Evolutionary conservation across 2,329 filamentous ascomycete species (phyloP).

Genomic region (Xylariales sp.): DNA sequence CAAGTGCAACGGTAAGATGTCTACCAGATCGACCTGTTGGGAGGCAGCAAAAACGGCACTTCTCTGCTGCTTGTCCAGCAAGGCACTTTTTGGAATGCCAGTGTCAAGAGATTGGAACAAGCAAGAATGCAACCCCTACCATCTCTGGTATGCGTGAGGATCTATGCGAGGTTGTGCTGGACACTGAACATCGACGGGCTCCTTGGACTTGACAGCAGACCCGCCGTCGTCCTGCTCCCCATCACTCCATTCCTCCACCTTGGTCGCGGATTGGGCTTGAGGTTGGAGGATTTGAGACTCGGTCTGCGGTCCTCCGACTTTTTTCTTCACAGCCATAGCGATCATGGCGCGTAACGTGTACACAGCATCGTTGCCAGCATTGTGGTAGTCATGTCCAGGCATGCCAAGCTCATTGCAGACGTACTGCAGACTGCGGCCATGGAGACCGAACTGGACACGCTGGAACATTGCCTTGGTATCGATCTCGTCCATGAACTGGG

Average conservation of each 20-base stretch:
- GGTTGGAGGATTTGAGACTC: constrained; percentile 1
- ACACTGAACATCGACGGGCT: no score
- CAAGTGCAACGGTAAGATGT: no score
- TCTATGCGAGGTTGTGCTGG: no score
- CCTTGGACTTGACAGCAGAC: constrained; percentile 11
- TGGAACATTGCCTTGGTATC: constrained; percentile 74
- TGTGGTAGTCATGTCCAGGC: constrained; percentile 65
- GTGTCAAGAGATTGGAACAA: no score
- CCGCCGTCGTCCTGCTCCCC: constrained; percentile 27
- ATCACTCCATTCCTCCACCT: constrained; percentile 26
- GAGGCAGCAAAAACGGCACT: no score
- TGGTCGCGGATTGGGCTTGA: background rate
- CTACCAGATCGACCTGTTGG: no score
- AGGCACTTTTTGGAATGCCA: no score
- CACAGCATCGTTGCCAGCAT: constrained; percentile 80
- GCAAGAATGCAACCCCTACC: no score
- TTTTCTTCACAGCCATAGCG: constrained; percentile 45
- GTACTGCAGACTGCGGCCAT: constrained; percentile 51
- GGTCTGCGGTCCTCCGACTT: constrained; percentile 9
- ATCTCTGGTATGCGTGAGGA: no score
- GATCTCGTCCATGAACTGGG: constrained; percentile 56
- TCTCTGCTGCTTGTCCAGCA: no score
- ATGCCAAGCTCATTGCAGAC: constrained; percentile 65
- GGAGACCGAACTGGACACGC: constrained; percentile 48
- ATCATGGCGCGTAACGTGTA: constrained; percentile 75